Evolutionary conservation across 2,329 filamentous ascomycete genomes (phyloP), one percentile per base, ranked within the genome.

Genomic region (Fusarium heterosporum): DNA sequence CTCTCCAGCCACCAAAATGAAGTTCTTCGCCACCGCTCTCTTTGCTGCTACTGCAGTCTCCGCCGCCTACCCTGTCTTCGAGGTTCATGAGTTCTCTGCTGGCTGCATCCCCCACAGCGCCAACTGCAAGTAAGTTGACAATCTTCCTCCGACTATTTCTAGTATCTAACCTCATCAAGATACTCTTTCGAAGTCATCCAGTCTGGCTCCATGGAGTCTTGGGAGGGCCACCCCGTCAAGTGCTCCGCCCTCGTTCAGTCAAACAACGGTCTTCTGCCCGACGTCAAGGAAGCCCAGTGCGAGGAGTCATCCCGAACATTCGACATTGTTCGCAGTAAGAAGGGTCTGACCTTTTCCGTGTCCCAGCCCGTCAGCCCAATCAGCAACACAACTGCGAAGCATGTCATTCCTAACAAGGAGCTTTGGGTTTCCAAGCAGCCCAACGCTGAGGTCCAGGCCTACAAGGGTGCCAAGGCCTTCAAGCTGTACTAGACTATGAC

Each of bases 231-330:
- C 2, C 55, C 60, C 6, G 67, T 73, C 38, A 13, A 64, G 19
- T 77, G 75, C 73, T 28, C 10, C 11, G 61, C 67, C n/a, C 14
- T 65, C 29, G 69, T 58, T 60, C 64, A 69, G 41, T 55, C 56
- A 54, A 30, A 38, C 51, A 61, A 63, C 61, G 68, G 70, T 58
- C 57, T 51, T n/a, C 71, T 78, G n/a, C 76, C 76, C 49, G 56
- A 72, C 17, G 68, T 78, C 65, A 59, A 61, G 52, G 65, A 73
- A 4, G 76, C 65, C 45, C 38, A 64, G 19, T 78, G 76, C 70
- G 36, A 52, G 5, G 19, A 71, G 5, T 77, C 76, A 8, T 72
- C 74, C 28, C 71, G 75, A 19, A 75, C 72, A 30, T 78, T 72
- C 57, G 61, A 64, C 53, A 39, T 78, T 36, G 38, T 46, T 56